phyloP scores from a whole-genome alignment of 2,329 filamentous ascomycete species.

The Fusarium poae region DNA sequence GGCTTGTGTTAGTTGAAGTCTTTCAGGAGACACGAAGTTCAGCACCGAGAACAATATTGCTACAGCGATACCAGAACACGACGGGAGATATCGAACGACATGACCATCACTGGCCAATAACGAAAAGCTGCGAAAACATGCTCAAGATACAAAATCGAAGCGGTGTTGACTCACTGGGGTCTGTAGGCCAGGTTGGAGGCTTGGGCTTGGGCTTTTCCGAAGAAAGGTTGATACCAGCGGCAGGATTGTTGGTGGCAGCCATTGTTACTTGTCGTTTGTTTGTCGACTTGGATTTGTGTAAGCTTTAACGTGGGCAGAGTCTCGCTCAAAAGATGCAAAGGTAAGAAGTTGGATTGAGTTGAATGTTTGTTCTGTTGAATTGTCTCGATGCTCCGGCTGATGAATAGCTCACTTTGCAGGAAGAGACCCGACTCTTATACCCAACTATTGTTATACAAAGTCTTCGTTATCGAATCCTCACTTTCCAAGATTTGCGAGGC shows the following conservation, averaged over 20 bases:
- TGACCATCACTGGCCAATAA: background rate
- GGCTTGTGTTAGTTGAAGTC: constrained; percentile 14
- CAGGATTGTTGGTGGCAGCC: constrained; percentile 7
- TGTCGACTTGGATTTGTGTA: background rate
- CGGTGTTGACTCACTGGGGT: constrained; percentile 23
- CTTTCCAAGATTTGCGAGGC: background rate
- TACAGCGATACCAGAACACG: constrained; percentile 31
- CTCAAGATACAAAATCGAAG: background rate
- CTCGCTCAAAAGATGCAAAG: background rate
- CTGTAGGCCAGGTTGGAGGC: constrained; percentile 25
- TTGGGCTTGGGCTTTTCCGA: constrained; percentile 30
- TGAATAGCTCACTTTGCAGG: background rate
- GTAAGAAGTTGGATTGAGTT: background rate
- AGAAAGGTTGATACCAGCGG: constrained; percentile 8
- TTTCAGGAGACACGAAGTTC: constrained; percentile 19
- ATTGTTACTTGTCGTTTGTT: constrained; percentile 17
- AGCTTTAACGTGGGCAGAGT: background rate
- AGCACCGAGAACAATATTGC: constrained; percentile 16
- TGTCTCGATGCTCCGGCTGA: constrained; percentile 8
- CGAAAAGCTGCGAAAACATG: background rate
- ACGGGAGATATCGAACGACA: constrained; percentile 12
- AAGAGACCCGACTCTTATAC: constrained; percentile 19
- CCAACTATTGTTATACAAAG: constrained; percentile 9
- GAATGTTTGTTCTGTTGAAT: background rate
- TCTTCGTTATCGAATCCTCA: too few relatives aligned